Conservation (phyloP, 2,329 filamentous ascomycete species). For the Cladosporium oxysporum region DNA sequence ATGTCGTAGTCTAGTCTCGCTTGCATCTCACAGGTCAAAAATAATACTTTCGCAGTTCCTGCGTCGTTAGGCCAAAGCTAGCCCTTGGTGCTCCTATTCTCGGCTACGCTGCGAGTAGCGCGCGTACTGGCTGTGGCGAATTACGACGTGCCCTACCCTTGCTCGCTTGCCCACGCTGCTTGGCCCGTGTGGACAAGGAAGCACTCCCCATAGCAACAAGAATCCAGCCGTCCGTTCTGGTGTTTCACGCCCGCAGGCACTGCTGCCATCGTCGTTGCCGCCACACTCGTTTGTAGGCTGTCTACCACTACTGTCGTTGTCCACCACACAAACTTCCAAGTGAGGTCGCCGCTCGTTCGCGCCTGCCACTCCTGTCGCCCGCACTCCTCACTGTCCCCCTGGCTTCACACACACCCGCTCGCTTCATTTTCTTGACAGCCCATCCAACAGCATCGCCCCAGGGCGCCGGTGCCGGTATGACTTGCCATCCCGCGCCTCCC, state of each 20-base stretch:
- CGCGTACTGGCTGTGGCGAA: background rate
- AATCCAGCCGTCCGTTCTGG: constrained; percentile 7
- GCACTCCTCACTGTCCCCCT: background rate
- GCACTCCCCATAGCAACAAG: constrained; percentile 10
- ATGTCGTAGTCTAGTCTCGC: background rate
- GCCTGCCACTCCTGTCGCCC: background rate
- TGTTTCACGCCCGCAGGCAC: constrained; percentile 5
- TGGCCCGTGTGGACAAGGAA: constrained; percentile 1
- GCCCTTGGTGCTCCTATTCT: background rate
- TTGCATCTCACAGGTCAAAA: background rate
- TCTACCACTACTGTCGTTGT: background rate
- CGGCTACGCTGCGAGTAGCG: background rate
- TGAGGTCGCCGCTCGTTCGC: constrained; percentile 13
- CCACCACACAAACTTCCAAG: background rate
- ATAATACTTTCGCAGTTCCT: constrained; percentile 3
- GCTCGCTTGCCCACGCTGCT: background rate
- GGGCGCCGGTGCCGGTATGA: constrained; percentile 15
- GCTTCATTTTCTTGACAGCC: constrained; percentile 1
- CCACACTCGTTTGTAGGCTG: constrained; percentile 10
- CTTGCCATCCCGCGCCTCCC: constrained; percentile 1
- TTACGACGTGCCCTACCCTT: background rate
- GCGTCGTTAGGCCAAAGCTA: constrained; percentile 4
- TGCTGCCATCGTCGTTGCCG: background rate
- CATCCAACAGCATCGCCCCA: background rate
- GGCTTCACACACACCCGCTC: background rate